Percentiles rank a stretch among this genome's conserved stretches.
phyloP scores from a whole-genome alignment of 371 early-diverging fungal genomes.

The Apophysomyces trapeziformis region DNA sequence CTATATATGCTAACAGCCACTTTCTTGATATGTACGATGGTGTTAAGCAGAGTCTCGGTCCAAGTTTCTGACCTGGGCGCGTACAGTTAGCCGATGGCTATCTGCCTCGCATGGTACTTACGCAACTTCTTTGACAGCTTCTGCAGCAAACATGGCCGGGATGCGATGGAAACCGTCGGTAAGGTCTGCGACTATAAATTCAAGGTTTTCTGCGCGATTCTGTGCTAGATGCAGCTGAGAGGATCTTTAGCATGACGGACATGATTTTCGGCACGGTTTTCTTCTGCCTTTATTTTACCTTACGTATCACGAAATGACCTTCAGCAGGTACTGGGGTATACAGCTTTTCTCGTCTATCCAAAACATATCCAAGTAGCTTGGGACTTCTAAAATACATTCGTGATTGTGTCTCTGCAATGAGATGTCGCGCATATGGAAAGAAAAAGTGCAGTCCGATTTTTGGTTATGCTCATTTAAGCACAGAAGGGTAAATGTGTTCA shows the following conservation, averaged over 20 bases:
- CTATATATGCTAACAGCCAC: constrained; percentile 2
- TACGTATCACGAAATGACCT: not conserved
- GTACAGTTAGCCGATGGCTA: too few species aligned
- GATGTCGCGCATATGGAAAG: not conserved
- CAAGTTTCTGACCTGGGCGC: not conserved
- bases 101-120: too few species aligned
- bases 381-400: not conserved
- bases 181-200: constrained; percentile 1
- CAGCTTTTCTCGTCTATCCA: constrained; percentile 1
- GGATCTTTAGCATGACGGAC: not conserved
- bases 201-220: not conserved
- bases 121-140: not conserved
- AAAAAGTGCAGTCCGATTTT: not conserved
- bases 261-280: too few species aligned
- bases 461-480: too few species aligned
- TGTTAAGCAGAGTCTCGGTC: not conserved
- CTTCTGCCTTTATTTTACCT: not conserved
- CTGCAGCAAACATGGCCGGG: not conserved
- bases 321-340: not conserved
- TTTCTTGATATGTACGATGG: not conserved
- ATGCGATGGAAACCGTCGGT: not conserved
- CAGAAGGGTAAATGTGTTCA: too few species aligned
- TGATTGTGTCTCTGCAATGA: not conserved
- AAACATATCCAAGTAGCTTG: not conserved
- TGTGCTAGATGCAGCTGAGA: not conserved